A percentile compares a stretch with the other conserved stretches of the same genome.
These are phyloP conservation scores for Carpinus viminea DNA, from an alignment of 306 rosid species.

Conservation along the genomic window DNA sequence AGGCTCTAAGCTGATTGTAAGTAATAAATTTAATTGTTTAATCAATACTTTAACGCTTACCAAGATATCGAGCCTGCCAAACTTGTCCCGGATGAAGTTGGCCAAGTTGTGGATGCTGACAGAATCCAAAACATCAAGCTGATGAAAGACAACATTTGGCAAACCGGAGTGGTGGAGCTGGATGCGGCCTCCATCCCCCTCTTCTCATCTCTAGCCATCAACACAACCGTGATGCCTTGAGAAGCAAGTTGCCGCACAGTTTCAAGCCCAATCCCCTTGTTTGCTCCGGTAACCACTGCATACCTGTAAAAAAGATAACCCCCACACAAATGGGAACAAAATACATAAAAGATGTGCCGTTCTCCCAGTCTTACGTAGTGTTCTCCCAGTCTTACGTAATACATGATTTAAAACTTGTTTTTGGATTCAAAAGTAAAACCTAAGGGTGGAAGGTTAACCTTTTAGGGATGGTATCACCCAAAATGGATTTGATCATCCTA, in stretches of 20 bases:
- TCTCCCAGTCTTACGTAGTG: too few species aligned
- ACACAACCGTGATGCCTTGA: conserved; percentile 44
- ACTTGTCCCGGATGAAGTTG: conserved; percentile 29
- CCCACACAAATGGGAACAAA: neutral
- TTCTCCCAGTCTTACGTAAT: too few species aligned
- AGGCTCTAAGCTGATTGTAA: too few species aligned
- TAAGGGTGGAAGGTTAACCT: too few species aligned
- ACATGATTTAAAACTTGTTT: too few species aligned
- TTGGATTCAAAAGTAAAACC: too few species aligned
- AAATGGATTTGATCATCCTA: too few species aligned
- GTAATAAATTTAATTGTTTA: too few species aligned
- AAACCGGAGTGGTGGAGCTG: conserved; percentile 42
- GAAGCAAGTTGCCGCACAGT: conserved; percentile 44
- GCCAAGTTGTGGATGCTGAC: conserved; percentile 41
- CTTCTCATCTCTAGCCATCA: conserved; percentile 53
- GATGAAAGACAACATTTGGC: conserved; percentile 45
- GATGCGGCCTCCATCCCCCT: conserved; percentile 42
- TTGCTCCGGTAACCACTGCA: conserved; percentile 59
- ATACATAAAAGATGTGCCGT: neutral
- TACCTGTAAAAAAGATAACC: conserved; percentile 11
- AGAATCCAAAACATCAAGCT: conserved; percentile 50
- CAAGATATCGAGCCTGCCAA: conserved; percentile 60
- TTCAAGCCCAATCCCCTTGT: conserved; percentile 57
- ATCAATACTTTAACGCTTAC: conserved; percentile 19
- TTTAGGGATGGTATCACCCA: too few species aligned